Conservation (phyloP, 1,284 basidiomycete species). For the Leccinum angustisporum region DNA sequence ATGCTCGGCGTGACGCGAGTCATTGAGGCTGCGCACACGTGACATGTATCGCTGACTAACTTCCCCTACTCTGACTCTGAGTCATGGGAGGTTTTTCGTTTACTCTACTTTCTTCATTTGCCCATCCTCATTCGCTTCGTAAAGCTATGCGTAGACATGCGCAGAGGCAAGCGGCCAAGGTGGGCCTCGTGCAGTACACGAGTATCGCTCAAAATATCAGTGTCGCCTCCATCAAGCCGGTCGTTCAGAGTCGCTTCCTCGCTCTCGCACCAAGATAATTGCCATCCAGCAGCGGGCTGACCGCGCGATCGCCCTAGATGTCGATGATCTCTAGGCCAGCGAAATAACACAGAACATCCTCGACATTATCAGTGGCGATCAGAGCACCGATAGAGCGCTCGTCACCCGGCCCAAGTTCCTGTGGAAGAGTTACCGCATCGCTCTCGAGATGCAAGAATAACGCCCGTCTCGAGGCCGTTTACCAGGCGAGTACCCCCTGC, state of each 20-base stretch:
- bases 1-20: no score
- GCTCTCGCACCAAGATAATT: constrained; percentile 81
- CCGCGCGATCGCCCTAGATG: constrained; percentile 69
- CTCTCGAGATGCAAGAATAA: constrained; percentile 97
- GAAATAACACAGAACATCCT: constrained; percentile 93
- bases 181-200: constrained; percentile 95
- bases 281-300: constrained; percentile 87
- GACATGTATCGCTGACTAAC: no score
- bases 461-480: constrained; percentile 89
- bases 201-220: constrained; percentile 94
- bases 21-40: no score
- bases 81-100: no score
- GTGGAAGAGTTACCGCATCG: constrained; percentile 98
- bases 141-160: constrained; percentile 95
- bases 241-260: constrained; percentile 84
- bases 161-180: constrained; percentile 94
- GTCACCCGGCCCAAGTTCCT: constrained; percentile 98
- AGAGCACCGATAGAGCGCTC: constrained; percentile 92
- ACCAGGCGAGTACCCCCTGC: constrained; percentile 67
- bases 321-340: constrained; percentile 88
- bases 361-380: constrained; percentile 86
- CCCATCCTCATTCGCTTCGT: constrained; percentile 94
- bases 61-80: no score
- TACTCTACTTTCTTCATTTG: constrained; percentile 85
- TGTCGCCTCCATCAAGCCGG: constrained; percentile 89